Evolutionary conservation across 306 rosid genomes (phyloP), one percentile per base, ranked within the genome.

Genomic region (Dryas drummondii): DNA sequence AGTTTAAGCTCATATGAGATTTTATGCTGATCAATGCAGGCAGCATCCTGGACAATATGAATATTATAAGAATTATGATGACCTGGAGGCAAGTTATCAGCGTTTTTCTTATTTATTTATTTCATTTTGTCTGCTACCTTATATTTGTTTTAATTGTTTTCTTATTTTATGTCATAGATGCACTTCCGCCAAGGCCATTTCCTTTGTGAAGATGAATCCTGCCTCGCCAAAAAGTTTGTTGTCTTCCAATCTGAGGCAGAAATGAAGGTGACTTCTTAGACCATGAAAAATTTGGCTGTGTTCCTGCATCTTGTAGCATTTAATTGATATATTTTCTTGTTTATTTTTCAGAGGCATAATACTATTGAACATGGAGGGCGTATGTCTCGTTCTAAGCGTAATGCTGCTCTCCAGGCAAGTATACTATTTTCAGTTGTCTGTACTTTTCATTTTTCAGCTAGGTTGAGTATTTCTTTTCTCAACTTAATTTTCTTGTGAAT

Each of bases 171-270:
- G 68, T 71, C 4, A 72, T 86, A 94, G 99, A 92, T 85, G 75
- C 99, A 94, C 74, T 92, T 94, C 82, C 97, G 97, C 77, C 93
- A 87, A 50, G 86, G 83, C 52, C 97, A 94, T 83, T 94, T 92
- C 82, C 85, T 94, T 55, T 94, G 99, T 82, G 99, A 94, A 90
- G 99, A 94, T 54, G 99, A 94, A 62, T 84, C 88, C 51, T 94
- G 99, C 80, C 97, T 94, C 62, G 74, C 84, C 48, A 94, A 92
- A 82, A 94, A 94, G 83, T 94, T 94, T 83, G 13, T 89, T 48
- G 99, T 94, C 66, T 94, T 92, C 76, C 92, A 79, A 70, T 87
- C 97, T 71, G 99, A 92, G 75, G 46, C 87, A 42, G 99, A 90
- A 80, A 87, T 94, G 93, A 94, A 94, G 99, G 99, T 94, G 77